Percentiles rank a stretch among this genome's conserved stretches.
These are phyloP conservation scores for Dendrocalamus latiflorus DNA, from an alignment of 202 grass and related monocot species.

Conservation along the genomic window DNA sequence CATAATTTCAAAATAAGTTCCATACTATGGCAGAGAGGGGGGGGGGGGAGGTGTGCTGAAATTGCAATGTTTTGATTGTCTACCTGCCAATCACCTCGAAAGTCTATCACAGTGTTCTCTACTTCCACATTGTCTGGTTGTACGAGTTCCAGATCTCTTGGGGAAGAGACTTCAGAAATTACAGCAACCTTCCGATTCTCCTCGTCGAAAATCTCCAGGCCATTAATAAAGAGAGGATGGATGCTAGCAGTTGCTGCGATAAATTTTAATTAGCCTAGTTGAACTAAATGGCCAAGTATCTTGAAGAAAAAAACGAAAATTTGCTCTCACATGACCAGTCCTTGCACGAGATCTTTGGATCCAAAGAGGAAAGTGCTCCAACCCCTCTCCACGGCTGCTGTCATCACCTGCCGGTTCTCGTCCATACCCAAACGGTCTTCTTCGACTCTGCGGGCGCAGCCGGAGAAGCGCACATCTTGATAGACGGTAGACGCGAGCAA, in stretches of 20 bases:
- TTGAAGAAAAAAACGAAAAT: background rate
- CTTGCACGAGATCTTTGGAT: slow-evolving; percentile 55
- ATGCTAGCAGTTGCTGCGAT: slow-evolving; percentile 68
- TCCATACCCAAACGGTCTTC: slow-evolving; percentile 93
- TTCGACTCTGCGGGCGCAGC: background rate
- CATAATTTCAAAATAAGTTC: background rate
- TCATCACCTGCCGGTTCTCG: slow-evolving; percentile 71
- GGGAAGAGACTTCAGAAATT: slow-evolving; percentile 66
- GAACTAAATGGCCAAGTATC: background rate
- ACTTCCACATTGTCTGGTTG: slow-evolving; percentile 53
- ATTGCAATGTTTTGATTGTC: background rate
- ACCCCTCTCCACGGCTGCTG: slow-evolving; percentile 78
- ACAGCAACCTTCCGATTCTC: slow-evolving; percentile 45
- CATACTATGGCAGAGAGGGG: background rate
- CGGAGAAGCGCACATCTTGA: slow-evolving; percentile 34
- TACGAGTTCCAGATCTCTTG: slow-evolving; percentile 52
- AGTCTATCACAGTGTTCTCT: slow-evolving; percentile 60
- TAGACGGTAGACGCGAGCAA: background rate
- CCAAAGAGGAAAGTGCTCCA: slow-evolving; percentile 89
- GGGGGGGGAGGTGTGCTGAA: background rate
- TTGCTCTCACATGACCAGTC: slow-evolving; percentile 78
- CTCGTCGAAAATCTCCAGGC: slow-evolving; percentile 43
- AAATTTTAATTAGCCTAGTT: background rate
- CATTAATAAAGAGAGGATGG: slow-evolving; percentile 70
- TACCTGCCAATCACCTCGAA: slow-evolving; percentile 87